Base-by-base conservation (phyloP, 768 basidiomycete genomes). In the Tylopilus rubrobrunneus region DNA sequence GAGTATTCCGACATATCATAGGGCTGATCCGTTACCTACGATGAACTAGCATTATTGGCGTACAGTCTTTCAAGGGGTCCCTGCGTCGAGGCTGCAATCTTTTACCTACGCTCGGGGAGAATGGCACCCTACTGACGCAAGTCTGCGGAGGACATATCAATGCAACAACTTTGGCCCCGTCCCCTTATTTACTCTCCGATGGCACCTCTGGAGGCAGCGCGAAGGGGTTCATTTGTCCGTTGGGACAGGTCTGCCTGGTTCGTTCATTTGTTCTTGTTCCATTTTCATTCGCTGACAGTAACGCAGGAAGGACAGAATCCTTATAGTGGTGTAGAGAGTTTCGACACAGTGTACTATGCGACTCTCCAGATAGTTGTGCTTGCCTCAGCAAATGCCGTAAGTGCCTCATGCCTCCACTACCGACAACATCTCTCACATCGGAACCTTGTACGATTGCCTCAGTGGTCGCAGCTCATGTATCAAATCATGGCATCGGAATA, bases 191-290 rank as follows among this genome's bases (percentile, higher is more conserved):
- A 31, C 52, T 67, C 9, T 28, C 54, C 1, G 60, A 79, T 55
- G 73, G 82, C 53, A 34, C 74, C 58, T 60, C 60, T 65, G 62
- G 68, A 66, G n/a, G 53, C 0, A 61, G 67, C 0, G 45, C 76
- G 1, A 98, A 98, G 65, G 96, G 96, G 0, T 98, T 83, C 64
- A 86, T 94, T 23, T 98, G 96, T 69, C 92, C 94, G 0, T 61
- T 88, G 4, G 92, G 92, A 0, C 92, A 92, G 65, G 62, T 87
- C 14, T 98, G 96, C 72, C 77, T 77, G 73, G 92, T 90, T 52
- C 48, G 74, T 63, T 19, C 7, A 31, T 52, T 36, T 45, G 14
- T 29, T 7, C 21, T 39, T 48, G 23, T 50, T 29, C 34, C 11
- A 29, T 27, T 25, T 17, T 4, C 31, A 5, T 7, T 31, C 4